phyloP scores from a whole-genome alignment of 257 asterid species.

The Scutellaria baicalensis region DNA sequence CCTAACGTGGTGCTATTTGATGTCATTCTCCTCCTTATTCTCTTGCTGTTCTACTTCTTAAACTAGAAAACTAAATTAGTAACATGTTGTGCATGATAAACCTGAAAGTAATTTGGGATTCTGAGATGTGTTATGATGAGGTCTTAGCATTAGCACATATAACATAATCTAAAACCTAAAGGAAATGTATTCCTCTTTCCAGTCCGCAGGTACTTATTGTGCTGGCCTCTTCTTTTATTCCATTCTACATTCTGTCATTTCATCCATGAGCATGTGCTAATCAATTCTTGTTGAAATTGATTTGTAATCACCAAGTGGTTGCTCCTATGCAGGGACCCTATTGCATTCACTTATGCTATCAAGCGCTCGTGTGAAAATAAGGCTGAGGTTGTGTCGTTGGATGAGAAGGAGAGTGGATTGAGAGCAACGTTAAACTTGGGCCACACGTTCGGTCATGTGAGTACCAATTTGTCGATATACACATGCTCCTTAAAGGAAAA shows the following conservation, averaged over 20 bases:
- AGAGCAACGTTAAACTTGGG: constrained; percentile 98
- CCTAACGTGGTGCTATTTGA: constrained; percentile 6
- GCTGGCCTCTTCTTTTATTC: not conserved
- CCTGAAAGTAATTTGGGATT: not conserved
- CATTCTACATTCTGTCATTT: not conserved
- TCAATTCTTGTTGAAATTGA: constrained; percentile 3
- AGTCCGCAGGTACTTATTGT: not conserved
- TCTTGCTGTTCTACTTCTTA: not conserved
- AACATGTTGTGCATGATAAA: not conserved
- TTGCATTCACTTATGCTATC: constrained; percentile 83
- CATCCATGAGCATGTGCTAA: not conserved
- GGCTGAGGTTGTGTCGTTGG: constrained; percentile 94
- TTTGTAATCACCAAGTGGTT: constrained; percentile 9
- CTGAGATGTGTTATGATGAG: not conserved
- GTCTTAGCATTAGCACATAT: not conserved
- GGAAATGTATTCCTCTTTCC: not conserved
- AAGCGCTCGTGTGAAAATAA: constrained; percentile 97
- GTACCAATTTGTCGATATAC: constrained; percentile 19
- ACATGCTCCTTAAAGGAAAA: not conserved
- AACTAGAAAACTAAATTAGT: not conserved
- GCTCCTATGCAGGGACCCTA: constrained; percentile 57
- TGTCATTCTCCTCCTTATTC: constrained; percentile 2
- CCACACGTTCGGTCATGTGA: constrained; percentile 97
- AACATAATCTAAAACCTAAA: not conserved
- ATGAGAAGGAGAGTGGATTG: constrained; percentile 93